Evolutionary conservation across 768 basidiomycete species (phyloP).

Genomic region (Dacryopinax primogenitus): DNA sequence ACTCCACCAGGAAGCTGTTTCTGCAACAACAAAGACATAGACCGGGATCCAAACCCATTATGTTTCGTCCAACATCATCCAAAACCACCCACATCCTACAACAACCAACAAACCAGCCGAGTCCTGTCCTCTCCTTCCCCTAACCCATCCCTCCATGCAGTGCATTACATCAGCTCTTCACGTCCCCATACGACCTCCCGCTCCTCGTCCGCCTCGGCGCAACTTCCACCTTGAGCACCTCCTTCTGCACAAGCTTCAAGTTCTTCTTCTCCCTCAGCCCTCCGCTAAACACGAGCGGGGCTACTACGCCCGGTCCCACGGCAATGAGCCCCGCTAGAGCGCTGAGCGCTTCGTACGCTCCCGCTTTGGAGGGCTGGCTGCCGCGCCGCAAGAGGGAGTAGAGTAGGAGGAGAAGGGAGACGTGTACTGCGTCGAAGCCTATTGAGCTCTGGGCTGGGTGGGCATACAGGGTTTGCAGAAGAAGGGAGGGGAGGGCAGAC

Average conservation of each 20-base stretch:
- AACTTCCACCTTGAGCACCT: not conserved
- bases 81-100: too few relatives aligned
- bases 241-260: not conserved
- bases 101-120: too few relatives aligned
- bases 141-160: too few relatives aligned
- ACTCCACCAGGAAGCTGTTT: too few relatives aligned
- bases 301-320: not conserved
- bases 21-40: too few relatives aligned
- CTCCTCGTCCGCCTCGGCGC: conserved; percentile 6
- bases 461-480: conserved; percentile 29
- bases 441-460: conserved; percentile 55
- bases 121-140: too few relatives aligned
- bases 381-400: not conserved
- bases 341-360: not conserved
- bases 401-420: not conserved
- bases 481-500: conserved; percentile 22
- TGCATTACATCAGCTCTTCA: not conserved
- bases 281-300: conserved; percentile 27
- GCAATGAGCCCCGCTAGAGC: not conserved
- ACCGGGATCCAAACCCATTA: too few relatives aligned
- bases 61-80: too few relatives aligned
- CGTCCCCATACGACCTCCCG: not conserved
- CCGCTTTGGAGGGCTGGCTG: not conserved
- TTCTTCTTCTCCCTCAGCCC: conserved; percentile 23
- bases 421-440: conserved; percentile 25